Conservation (phyloP, 805 yeast genomes). For the Candida oleophila region DNA sequence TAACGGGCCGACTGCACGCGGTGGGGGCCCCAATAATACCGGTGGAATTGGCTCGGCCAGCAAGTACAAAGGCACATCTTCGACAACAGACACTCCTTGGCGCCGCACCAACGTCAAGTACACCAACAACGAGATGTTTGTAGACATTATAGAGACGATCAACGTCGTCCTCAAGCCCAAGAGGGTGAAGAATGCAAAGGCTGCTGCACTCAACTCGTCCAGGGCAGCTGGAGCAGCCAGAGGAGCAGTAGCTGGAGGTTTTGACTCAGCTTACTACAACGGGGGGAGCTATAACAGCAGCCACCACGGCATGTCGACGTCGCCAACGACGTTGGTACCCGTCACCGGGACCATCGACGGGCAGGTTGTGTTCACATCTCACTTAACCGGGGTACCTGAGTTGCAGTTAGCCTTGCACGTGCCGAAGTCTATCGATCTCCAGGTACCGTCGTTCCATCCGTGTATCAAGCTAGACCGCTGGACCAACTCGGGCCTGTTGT, state of each 20-base stretch:
- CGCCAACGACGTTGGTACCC: slow-evolving; percentile 31
- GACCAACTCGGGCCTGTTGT: slow-evolving; percentile 42
- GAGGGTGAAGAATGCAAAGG: not conserved
- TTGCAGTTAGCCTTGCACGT: slow-evolving; percentile 54
- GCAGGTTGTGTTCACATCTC: slow-evolving; percentile 57
- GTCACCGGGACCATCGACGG: slow-evolving; percentile 62
- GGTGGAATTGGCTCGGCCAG: not conserved
- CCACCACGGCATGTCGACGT: slow-evolving; percentile 11
- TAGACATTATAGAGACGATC: slow-evolving; percentile 73
- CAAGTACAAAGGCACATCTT: not conserved
- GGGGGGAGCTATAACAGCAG: slow-evolving; percentile 13
- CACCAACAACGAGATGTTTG: slow-evolving; percentile 79
- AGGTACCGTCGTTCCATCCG: slow-evolving; percentile 65
- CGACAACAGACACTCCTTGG: slow-evolving; percentile 58
- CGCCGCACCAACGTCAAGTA: slow-evolving; percentile 68
- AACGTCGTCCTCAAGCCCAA: slow-evolving; percentile 49
- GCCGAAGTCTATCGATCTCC: slow-evolving; percentile 46
- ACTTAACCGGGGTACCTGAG: slow-evolving; percentile 76
- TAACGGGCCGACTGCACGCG: no score
- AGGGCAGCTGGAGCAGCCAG: no score
- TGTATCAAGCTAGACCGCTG: slow-evolving; percentile 56
- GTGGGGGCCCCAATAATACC: not conserved
- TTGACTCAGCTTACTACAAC: slow-evolving; percentile 27
- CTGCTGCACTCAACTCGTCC: slow-evolving; percentile 1
- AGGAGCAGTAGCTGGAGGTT: slow-evolving; percentile 27